A percentile compares a stretch with the other conserved stretches of the same genome.
Evolutionary conservation across 257 asterid species (phyloP).

Genomic region (Plantago ovata): DNA sequence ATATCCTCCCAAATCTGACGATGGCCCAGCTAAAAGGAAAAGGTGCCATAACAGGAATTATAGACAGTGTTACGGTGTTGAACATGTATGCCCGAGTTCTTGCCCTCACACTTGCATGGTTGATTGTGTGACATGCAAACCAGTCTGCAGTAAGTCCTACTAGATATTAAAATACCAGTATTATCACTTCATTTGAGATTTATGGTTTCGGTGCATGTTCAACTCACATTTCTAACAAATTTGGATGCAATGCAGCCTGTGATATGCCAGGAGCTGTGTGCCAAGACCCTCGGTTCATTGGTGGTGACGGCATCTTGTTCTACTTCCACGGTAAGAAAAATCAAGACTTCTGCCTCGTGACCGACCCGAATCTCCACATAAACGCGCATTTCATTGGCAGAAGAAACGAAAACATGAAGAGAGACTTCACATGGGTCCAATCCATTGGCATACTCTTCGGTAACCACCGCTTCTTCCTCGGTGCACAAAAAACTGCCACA

Average conservation of each 20-base stretch:
- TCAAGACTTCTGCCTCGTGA: slow-evolving; percentile 46
- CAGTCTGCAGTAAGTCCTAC: slow-evolving; percentile 49
- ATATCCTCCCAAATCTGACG: slow-evolving; percentile 14
- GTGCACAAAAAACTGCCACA: slow-evolving; percentile 39
- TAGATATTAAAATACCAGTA: neutral
- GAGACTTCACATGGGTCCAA: slow-evolving; percentile 78
- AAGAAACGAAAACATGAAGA: slow-evolving; percentile 30
- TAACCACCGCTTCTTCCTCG: slow-evolving; percentile 35
- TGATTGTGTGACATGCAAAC: slow-evolving; percentile 56
- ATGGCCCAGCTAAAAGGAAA: slow-evolving; percentile 20
- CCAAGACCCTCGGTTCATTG: slow-evolving; percentile 75
- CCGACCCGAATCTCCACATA: slow-evolving; percentile 52
- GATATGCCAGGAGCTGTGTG: slow-evolving; percentile 69
- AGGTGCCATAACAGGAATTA: slow-evolving; percentile 39
- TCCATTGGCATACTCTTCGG: slow-evolving; percentile 45
- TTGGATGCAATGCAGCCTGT: slow-evolving; percentile 38
- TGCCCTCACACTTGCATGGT: slow-evolving; percentile 43
- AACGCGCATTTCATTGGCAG: slow-evolving; percentile 63
- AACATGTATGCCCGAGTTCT: slow-evolving; percentile 40
- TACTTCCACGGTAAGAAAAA: slow-evolving; percentile 66
- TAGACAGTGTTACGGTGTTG: slow-evolving; percentile 33
- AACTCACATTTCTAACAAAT: neutral
- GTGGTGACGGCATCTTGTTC: slow-evolving; percentile 71
- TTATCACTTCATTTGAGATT: neutral
- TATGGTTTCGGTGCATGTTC: neutral